Percentiles rank a stretch among this genome's conserved stretches.
These are phyloP conservation scores for Penicillium sp. DNA, from an alignment of 2,329 filamentous ascomycete genomes.

Conservation along the genomic window DNA sequence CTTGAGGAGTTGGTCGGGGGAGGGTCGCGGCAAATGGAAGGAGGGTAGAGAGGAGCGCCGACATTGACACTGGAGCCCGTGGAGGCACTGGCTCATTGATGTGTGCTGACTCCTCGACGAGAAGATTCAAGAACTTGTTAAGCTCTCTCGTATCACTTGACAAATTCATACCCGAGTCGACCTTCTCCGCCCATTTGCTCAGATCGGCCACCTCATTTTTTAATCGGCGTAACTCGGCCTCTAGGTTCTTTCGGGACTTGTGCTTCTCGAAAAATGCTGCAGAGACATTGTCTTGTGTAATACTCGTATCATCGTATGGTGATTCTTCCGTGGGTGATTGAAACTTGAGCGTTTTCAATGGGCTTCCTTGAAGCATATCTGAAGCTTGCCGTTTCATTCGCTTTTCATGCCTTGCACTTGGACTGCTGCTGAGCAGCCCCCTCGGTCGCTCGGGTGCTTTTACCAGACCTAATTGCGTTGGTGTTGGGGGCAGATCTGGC, in stretches of 20 bases:
- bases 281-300: conserved; percentile 24
- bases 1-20: conserved; percentile 27
- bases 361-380: conserved; percentile 36
- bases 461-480: conserved; percentile 49
- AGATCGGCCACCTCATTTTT: conserved; percentile 65
- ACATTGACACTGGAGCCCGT: conserved; percentile 38
- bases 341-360: conserved; percentile 37
- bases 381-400: conserved; percentile 34
- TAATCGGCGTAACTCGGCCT: conserved; percentile 62
- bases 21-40: conserved; percentile 48
- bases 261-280: conserved; percentile 54
- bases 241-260: conserved; percentile 59
- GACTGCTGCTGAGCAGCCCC: conserved; percentile 46
- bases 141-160: conserved; percentile 45
- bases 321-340: conserved; percentile 24
- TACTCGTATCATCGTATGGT: conserved; percentile 12
- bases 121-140: conserved; percentile 36
- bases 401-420: conserved; percentile 40
- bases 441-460: conserved; percentile 41
- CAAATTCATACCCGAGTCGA: conserved; percentile 39
- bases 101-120: conserved; percentile 38
- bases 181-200: conserved; percentile 64
- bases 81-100: conserved; percentile 29
- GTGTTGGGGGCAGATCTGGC: conserved; percentile 66
- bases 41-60: conserved; percentile 47